Evolutionary conservation across 1,139 yeast genomes (phyloP).

Genomic region (Arxiozyma heterogenica): DNA sequence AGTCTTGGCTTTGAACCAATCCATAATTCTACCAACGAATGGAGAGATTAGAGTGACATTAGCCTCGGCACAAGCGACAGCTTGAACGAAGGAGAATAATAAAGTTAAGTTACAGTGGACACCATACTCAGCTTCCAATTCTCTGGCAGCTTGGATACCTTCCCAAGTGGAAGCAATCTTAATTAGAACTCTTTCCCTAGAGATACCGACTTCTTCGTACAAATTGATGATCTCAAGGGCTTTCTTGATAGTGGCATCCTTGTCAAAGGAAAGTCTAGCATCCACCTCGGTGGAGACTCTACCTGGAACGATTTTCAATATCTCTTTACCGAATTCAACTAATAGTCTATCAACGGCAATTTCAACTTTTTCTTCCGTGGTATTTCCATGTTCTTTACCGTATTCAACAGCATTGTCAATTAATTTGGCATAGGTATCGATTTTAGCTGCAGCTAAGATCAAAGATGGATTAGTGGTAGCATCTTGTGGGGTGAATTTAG

Average conservation of each 20-base stretch:
- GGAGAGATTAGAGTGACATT: slow-evolving; percentile 93
- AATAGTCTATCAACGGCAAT: slow-evolving; percentile 84
- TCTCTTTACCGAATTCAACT: slow-evolving; percentile 93
- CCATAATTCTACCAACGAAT: slow-evolving; percentile 97
- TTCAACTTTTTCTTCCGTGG: slow-evolving; percentile 55
- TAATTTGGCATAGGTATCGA: slow-evolving; percentile 78
- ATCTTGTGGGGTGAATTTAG: slow-evolving; percentile 97
- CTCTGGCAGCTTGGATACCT: slow-evolving; percentile 98
- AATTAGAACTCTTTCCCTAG: slow-evolving; percentile 83
- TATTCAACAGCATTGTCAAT: slow-evolving; percentile 85
- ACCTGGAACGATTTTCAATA: slow-evolving; percentile 93
- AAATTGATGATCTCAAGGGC: slow-evolving; percentile 80
- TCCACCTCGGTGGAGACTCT: slow-evolving; percentile 99
- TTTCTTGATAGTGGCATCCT: slow-evolving; percentile 84
- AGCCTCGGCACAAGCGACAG: slow-evolving; percentile 99
- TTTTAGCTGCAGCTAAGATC: slow-evolving; percentile 91
- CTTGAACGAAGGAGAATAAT: slow-evolving; percentile 91
- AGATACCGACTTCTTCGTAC: slow-evolving; percentile 75
- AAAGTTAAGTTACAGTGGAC: slow-evolving; percentile 94
- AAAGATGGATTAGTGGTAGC: slow-evolving; percentile 98
- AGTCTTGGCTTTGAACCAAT: slow-evolving; percentile 94
- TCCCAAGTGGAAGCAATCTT: slow-evolving; percentile 98
- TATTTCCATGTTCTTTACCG: slow-evolving; percentile 55
- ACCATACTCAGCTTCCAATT: slow-evolving; percentile 81
- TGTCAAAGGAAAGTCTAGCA: slow-evolving; percentile 93